These are phyloP conservation scores for Geotrichum europaeum DNA, from an alignment of 1,139 yeast genomes.

Conservation along the genomic window DNA sequence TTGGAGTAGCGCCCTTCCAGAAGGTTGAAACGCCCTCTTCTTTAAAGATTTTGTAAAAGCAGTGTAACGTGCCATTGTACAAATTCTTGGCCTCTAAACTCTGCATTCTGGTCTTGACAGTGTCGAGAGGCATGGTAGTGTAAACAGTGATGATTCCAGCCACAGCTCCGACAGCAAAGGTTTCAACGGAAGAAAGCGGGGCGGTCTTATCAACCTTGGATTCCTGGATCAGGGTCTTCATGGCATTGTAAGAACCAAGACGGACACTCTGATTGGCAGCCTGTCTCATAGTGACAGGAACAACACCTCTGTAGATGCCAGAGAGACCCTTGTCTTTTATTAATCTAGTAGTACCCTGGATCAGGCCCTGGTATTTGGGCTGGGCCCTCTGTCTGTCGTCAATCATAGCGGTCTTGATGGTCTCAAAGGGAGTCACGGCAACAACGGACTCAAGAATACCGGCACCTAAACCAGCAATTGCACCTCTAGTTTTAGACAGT, in stretches of 20 bases:
- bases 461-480: conserved; percentile 92
- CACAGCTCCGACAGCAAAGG: conserved; percentile 85
- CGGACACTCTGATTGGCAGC: conserved; percentile 95
- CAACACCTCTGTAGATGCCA: conserved; percentile 82
- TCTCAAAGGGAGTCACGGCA: conserved; percentile 96
- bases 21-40: conserved; percentile 89
- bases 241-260: conserved; percentile 84
- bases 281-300: conserved; percentile 92
- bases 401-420: conserved; percentile 89
- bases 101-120: conserved; percentile 97
- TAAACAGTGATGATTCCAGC: conserved; percentile 94
- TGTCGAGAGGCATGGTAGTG: conserved; percentile 96
- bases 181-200: conserved; percentile 71
- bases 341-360: conserved; percentile 57
- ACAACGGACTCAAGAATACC: conserved; percentile 86
- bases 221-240: conserved; percentile 69
- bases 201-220: conserved; percentile 49
- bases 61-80: conserved; percentile 71
- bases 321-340: conserved; percentile 70
- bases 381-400: conserved; percentile 76
- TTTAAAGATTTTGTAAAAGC: conserved; percentile 71
- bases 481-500: conserved; percentile 84
- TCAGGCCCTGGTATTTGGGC: conserved; percentile 68
- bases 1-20: conserved; percentile 98
- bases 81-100: conserved; percentile 70